phyloP scores from a whole-genome alignment of 164 flowering plant species.

The Euptelea pleiosperma region DNA sequence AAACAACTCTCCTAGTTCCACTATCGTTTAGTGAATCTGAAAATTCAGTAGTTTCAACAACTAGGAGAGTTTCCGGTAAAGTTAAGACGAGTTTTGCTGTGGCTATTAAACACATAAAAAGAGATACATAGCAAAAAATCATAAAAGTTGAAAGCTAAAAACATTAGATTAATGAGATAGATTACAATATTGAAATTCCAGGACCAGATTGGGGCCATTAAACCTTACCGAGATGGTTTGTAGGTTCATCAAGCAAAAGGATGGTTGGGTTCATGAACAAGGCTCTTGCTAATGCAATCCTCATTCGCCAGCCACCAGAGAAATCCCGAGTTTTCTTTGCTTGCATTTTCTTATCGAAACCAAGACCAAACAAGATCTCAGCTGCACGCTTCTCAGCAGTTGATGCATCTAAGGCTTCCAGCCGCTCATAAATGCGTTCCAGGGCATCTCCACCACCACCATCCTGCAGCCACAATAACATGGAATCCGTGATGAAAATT shows the following conservation, averaged over 20 bases:
- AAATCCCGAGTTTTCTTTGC: conserved; percentile 83
- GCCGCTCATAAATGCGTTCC: conserved; percentile 85
- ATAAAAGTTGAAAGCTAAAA: too few species aligned
- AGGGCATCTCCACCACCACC: conserved; percentile 86
- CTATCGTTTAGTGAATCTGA: too few species aligned
- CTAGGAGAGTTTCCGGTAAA: too few species aligned
- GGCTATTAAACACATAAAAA: too few species aligned
- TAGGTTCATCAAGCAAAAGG: conserved; percentile 84
- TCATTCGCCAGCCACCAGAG: conserved; percentile 99
- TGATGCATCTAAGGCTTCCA: conserved; percentile 86
- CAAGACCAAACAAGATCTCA: conserved; percentile 91
- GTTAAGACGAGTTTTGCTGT: too few species aligned
- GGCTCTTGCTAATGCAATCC: conserved; percentile 91
- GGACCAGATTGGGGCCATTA: too few species aligned
- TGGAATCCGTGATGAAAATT: background rate
- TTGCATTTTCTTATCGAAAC: conserved; percentile 85
- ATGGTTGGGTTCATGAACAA: conserved; percentile 91
- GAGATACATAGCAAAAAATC: too few species aligned
- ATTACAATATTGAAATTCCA: too few species aligned
- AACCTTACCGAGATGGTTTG: conserved; percentile 83
- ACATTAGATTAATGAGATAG: too few species aligned
- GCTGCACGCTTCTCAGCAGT: conserved; percentile 98
- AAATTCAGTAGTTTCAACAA: too few species aligned
- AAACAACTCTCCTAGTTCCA: too few species aligned
- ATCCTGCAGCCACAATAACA: conserved; percentile 37